Evolutionary conservation across 164 flowering plant genomes (phyloP).

Genomic region (Dillenia suffruticosa): DNA sequence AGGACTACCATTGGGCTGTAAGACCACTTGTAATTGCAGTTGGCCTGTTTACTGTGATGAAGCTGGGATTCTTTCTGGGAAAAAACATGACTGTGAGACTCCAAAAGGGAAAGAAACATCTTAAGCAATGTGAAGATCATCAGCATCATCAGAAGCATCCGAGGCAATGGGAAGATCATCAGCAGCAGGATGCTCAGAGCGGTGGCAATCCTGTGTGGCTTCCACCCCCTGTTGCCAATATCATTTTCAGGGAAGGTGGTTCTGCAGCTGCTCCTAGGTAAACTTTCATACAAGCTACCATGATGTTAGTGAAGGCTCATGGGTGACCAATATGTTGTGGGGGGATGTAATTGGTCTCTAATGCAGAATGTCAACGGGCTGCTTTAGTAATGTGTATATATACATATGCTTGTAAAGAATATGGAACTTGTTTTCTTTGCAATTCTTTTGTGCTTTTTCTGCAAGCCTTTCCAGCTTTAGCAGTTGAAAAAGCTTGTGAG

Average conservation of each 20-base stretch:
- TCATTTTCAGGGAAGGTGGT: slow-evolving; percentile 42
- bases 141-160: neutral
- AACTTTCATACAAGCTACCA: too few species aligned
- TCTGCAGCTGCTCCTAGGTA: too few species aligned
- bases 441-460: too few species aligned
- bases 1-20: slow-evolving; percentile 93
- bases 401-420: too few species aligned
- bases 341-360: too few species aligned
- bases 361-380: too few species aligned
- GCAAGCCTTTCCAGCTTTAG: too few species aligned
- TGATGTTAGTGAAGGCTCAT: too few species aligned
- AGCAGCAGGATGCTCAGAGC: slow-evolving; percentile 25
- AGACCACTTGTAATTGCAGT: slow-evolving; percentile 74
- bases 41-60: slow-evolving; percentile 76
- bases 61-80: slow-evolving; percentile 55
- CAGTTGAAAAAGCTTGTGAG: too few species aligned
- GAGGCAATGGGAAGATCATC: neutral
- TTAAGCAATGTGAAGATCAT: slow-evolving; percentile 25
- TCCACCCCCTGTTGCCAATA: slow-evolving; percentile 58
- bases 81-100: slow-evolving; percentile 42
- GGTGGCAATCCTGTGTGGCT: slow-evolving; percentile 50
- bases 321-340: too few species aligned
- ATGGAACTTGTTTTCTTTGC: too few species aligned
- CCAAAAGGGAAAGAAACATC: slow-evolving; percentile 23
- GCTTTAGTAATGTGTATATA: too few species aligned